Evolutionary conservation across 495 filamentous ascomycete genomes (phyloP), one percentile per base, ranked within the genome.

Genomic region (Xylaria intraflava): DNA sequence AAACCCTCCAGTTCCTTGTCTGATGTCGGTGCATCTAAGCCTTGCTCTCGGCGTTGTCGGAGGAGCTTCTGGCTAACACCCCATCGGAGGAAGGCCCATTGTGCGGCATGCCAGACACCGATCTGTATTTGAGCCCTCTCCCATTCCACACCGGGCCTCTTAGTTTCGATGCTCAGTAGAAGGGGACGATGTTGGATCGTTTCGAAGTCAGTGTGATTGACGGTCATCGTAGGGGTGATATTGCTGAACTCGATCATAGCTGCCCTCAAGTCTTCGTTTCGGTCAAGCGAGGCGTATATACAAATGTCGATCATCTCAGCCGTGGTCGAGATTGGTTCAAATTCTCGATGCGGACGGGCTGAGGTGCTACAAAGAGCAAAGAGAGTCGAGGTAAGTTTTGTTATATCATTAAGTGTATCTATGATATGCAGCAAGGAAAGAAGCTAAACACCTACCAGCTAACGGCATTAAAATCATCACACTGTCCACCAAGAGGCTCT

Each of bases 151-250:
- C 27, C 51, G 35, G 42, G 30, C 43, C 40, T 46, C 43, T 54
- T 54, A 46, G 51, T 46, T 29, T 54, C 51, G 43, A 54, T 54
- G 29, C 51, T 47, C 9, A 54, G 9, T 11, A 33, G 19, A 22
- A 54, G 41, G 20, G 51, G 51, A 29, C 44, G 26, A 16, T 0
- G 2, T 26, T 27, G 26, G 11, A 54, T 27, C 5, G 40, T 19
- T 19, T 19, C n/a, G 29, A 46, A 55, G 45, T 49, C 43, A 2
- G 53, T 55, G 20, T 55, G 53, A 33, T 55, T 55, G 23, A 55
- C 40, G 17, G 53, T 47, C 10, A 33, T 16, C 14, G 53, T 55
- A 9, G 51, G 51, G 11, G 51, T 27, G 19, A 46, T 17, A 7
- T 27, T 14, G 29, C 51, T 38, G 19, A 53, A 53, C 5, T 26